phyloP scores from a whole-genome alignment of 2,329 filamentous ascomycete species.

The Keithomyces neogunnii region DNA sequence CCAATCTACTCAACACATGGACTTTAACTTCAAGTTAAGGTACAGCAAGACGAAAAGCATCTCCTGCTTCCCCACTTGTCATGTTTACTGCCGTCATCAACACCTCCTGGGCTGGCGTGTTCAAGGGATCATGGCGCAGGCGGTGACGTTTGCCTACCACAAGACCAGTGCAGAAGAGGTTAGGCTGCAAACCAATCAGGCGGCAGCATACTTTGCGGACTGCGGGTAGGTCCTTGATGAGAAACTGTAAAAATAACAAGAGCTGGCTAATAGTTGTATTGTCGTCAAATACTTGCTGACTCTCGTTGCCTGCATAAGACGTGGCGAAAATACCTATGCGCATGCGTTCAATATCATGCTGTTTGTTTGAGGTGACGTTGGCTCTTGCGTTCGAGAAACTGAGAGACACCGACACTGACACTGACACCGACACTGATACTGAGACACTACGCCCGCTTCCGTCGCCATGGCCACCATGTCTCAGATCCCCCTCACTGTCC shows the following conservation, averaged over 20 bases:
- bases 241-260: constrained; percentile 1
- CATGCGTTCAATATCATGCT: too few species aligned
- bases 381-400: too few species aligned
- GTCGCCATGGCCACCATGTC: constrained; percentile 4
- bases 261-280: background rate
- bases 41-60: too few species aligned
- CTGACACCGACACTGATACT: background rate
- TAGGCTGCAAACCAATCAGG: background rate
- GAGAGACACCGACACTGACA: too few species aligned
- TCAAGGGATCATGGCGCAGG: background rate
- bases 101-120: constrained; percentile 2
- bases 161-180: too few species aligned
- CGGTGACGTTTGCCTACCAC: constrained; percentile 1
- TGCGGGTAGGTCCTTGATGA: background rate
- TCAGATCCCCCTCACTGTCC: background rate
- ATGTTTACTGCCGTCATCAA: background rate
- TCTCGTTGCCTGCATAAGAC: too few species aligned
- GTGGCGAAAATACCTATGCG: too few species aligned
- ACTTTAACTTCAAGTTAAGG: too few species aligned
- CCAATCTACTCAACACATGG: too few species aligned
- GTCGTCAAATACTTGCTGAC: background rate
- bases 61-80: too few species aligned
- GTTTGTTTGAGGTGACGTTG: too few species aligned
- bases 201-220: background rate
- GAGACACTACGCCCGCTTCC: background rate